Evolutionary conservation across 352 stramenopile genomes (phyloP).

Genomic region (Phytophthora multivora): DNA sequence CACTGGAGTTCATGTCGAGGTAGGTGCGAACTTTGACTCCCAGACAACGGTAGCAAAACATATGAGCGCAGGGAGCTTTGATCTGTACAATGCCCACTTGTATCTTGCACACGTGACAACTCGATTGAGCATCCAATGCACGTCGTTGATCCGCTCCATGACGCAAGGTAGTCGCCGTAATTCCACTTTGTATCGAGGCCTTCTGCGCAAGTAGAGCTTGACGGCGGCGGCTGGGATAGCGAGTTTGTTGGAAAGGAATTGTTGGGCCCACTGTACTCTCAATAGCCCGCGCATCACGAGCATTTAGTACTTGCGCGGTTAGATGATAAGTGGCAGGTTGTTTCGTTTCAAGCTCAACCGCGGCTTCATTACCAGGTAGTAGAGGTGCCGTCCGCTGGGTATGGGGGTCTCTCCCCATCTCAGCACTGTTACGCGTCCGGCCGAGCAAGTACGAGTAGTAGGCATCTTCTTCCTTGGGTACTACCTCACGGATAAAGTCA

Average conservation of each 20-base stretch:
- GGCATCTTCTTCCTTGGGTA: conserved; percentile 39
- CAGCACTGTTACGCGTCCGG: background rate
- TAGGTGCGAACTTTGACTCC: conserved; percentile 26
- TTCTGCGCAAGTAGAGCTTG: background rate
- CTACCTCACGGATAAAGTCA: conserved; percentile 32
- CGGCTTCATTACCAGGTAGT: background rate
- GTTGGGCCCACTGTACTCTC: no score
- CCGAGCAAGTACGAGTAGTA: conserved; percentile 51
- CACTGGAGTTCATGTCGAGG: conserved; percentile 29
- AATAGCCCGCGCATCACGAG: no score
- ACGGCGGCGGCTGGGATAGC: conserved; percentile 16
- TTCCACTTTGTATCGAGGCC: background rate
- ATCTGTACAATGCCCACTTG: background rate
- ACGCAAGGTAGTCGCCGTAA: background rate
- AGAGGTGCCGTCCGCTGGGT: background rate
- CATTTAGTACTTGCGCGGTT: no score
- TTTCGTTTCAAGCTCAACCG: conserved; percentile 14
- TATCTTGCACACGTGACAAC: conserved; percentile 17
- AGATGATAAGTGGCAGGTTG: background rate
- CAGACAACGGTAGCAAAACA: conserved; percentile 44
- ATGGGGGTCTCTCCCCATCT: background rate
- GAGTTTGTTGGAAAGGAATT: background rate
- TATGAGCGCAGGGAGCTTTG: conserved; percentile 26
- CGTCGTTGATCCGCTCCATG: background rate
- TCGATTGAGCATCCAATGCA: background rate